Percentiles rank a stretch among this genome's conserved stretches.
These are phyloP conservation scores for Penicillium argentinense DNA, from an alignment of 495 filamentous ascomycete species.

Conservation along the genomic window DNA sequence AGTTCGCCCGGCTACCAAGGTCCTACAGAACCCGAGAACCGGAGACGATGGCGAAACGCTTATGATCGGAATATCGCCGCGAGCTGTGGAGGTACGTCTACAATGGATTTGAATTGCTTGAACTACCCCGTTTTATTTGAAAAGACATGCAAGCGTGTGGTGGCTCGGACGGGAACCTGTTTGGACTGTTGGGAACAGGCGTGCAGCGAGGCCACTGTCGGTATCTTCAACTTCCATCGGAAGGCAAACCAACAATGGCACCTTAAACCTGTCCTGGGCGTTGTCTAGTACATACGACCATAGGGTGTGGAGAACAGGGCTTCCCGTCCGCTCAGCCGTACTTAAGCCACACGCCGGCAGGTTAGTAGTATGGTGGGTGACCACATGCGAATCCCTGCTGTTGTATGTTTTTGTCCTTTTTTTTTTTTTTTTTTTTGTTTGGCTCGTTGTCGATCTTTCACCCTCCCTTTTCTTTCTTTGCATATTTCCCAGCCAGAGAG, in stretches of 20 bases:
- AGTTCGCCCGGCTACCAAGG: conserved; percentile 28
- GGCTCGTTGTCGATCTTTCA: conserved; percentile 2
- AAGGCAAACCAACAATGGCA: neutral
- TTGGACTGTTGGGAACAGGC: neutral
- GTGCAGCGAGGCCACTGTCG: neutral
- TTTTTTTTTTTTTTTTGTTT: conserved; percentile 35
- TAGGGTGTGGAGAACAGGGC: conserved; percentile 52
- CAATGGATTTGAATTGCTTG: conserved; percentile 3
- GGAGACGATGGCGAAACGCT: conserved; percentile 78
- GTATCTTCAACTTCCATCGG: neutral
- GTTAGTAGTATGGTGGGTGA: conserved; percentile 54
- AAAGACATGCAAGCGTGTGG: neutral
- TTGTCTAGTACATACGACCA: conserved; percentile 43
- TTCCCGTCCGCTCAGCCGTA: conserved; percentile 52
- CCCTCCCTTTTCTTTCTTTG: conserved; percentile 5
- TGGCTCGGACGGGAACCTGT: conserved; percentile 6
- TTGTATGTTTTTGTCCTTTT: conserved; percentile 44
- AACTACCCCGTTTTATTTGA: neutral
- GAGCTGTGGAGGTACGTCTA: conserved; percentile 71
- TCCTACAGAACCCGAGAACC: conserved; percentile 39
- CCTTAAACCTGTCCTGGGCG: conserved; percentile 11
- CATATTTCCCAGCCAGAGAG: conserved; percentile 2
- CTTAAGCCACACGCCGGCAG: conserved; percentile 51
- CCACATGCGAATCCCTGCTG: conserved; percentile 51
- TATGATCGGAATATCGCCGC: conserved; percentile 73